Evolutionary conservation across 140 eudicot genomes (phyloP).

Genomic region (Stevia rebaudiana): DNA sequence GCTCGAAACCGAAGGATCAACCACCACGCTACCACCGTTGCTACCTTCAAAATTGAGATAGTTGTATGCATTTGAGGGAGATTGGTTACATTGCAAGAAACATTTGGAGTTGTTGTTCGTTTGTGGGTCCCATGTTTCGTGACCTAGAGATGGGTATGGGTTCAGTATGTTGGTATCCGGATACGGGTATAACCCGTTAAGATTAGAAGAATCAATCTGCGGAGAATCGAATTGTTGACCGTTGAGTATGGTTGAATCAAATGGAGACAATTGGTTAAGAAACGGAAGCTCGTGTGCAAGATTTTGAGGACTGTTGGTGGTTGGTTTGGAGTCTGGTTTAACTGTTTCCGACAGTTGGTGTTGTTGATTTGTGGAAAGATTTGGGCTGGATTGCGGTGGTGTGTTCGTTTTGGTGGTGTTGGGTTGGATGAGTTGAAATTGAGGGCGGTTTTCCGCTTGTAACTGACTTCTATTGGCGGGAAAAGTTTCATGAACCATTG

Average conservation of each 20-base stretch:
- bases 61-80: too few relatives aligned
- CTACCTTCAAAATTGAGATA: slow-evolving; percentile 76
- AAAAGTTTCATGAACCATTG: slow-evolving; percentile 33
- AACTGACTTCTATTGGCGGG: slow-evolving; percentile 18
- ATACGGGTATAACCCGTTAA: slow-evolving; percentile 42
- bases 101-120: slow-evolving; percentile 32
- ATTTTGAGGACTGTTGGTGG: slow-evolving; percentile 26
- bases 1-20: slow-evolving; percentile 76
- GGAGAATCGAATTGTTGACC: slow-evolving; percentile 37
- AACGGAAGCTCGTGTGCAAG: slow-evolving; percentile 28
- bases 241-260: slow-evolving; percentile 40
- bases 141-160: slow-evolving; percentile 36
- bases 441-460: slow-evolving; percentile 36
- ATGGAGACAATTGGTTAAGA: slow-evolving; percentile 31
- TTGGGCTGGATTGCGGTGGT: slow-evolving; percentile 27
- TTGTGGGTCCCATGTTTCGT: slow-evolving; percentile 66
- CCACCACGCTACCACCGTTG: slow-evolving; percentile 62
- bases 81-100: too few relatives aligned
- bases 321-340: slow-evolving; percentile 39
- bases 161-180: slow-evolving; percentile 41
- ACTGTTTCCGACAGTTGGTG: slow-evolving; percentile 29
- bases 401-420: slow-evolving; percentile 16
- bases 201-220: slow-evolving; percentile 43
- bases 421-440: slow-evolving; percentile 40
- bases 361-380: slow-evolving; percentile 19